Percentiles rank a stretch among this genome's conserved stretches.
Evolutionary conservation across 345 rosid species (phyloP).

Genomic region (Dipteronia sinensis): DNA sequence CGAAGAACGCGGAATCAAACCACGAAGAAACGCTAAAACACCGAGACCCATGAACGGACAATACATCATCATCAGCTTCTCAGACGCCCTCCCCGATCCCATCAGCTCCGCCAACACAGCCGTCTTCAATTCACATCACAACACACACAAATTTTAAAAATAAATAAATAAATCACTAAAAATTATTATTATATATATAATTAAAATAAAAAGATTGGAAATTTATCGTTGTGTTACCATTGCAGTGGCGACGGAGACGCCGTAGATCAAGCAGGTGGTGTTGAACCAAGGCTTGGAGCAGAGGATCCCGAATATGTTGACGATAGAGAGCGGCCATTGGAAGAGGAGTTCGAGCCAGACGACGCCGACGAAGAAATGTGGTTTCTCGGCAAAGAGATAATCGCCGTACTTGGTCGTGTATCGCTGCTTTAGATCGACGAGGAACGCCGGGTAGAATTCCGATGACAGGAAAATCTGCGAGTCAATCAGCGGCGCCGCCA

Average conservation of each 20-base stretch:
- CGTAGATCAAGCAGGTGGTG: slow-evolving; percentile 77
- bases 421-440: slow-evolving; percentile 46
- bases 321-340: slow-evolving; percentile 73
- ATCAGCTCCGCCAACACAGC: slow-evolving; percentile 63
- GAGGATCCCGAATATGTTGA: slow-evolving; percentile 54
- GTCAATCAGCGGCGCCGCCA: slow-evolving; percentile 61
- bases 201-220: background rate
- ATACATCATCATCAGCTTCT: slow-evolving; percentile 54
- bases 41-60: slow-evolving; percentile 60
- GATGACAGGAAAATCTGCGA: slow-evolving; percentile 59
- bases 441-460: slow-evolving; percentile 48
- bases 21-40: slow-evolving; percentile 59
- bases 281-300: slow-evolving; percentile 64
- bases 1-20: slow-evolving; percentile 39
- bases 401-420: slow-evolving; percentile 59
- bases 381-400: slow-evolving; percentile 66
- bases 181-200: too few relatives aligned
- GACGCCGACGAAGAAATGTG: slow-evolving; percentile 69
- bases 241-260: slow-evolving; percentile 59
- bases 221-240: slow-evolving; percentile 49
- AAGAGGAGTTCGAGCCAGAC: slow-evolving; percentile 71
- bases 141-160: background rate
- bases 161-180: too few relatives aligned
- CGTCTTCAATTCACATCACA: slow-evolving; percentile 34
- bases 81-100: slow-evolving; percentile 63